These are phyloP conservation scores for Cyclotella cryptica DNA, from an alignment of 108 stramenopile species.

Conservation along the genomic window DNA sequence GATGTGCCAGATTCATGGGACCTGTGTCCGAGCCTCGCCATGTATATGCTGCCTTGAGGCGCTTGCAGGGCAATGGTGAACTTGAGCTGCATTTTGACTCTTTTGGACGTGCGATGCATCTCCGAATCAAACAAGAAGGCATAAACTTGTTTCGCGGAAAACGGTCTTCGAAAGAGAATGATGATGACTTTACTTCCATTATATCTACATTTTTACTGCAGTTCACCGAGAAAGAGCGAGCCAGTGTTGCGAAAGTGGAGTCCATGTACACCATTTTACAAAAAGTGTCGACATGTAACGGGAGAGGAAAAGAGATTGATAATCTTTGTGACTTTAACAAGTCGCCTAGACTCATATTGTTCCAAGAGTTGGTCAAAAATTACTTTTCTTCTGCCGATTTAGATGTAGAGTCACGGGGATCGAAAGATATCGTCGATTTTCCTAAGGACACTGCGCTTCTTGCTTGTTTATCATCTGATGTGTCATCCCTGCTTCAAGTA, in stretches of 20 bases:
- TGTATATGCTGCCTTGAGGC: slow-evolving; percentile 85
- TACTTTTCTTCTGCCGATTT: slow-evolving; percentile 56
- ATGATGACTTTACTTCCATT: slow-evolving; percentile 32
- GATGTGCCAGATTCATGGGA: slow-evolving; percentile 73
- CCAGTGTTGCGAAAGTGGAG: slow-evolving; percentile 70
- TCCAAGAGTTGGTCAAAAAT: slow-evolving; percentile 63
- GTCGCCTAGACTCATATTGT: slow-evolving; percentile 62
- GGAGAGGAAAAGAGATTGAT: slow-evolving; percentile 25
- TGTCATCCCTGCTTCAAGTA: slow-evolving; percentile 43
- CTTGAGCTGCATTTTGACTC: slow-evolving; percentile 78
- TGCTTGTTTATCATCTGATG: slow-evolving; percentile 50
- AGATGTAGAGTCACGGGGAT: not conserved
- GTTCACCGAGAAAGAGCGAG: slow-evolving; percentile 57
- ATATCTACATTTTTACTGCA: slow-evolving; percentile 38
- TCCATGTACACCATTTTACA: slow-evolving; percentile 70
- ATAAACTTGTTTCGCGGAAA: slow-evolving; percentile 45
- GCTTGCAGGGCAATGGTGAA: slow-evolving; percentile 71
- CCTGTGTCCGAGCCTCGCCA: slow-evolving; percentile 79
- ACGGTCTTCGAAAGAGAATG: not conserved
- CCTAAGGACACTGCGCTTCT: slow-evolving; percentile 28
- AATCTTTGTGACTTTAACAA: slow-evolving; percentile 28
- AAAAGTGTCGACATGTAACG: slow-evolving; percentile 43
- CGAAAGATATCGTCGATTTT: slow-evolving; percentile 42
- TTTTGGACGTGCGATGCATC: slow-evolving; percentile 63
- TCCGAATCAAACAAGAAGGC: slow-evolving; percentile 59